phyloP scores from a whole-genome alignment of 192 early-diverging fungal species.

The Coemansia sp. region DNA sequence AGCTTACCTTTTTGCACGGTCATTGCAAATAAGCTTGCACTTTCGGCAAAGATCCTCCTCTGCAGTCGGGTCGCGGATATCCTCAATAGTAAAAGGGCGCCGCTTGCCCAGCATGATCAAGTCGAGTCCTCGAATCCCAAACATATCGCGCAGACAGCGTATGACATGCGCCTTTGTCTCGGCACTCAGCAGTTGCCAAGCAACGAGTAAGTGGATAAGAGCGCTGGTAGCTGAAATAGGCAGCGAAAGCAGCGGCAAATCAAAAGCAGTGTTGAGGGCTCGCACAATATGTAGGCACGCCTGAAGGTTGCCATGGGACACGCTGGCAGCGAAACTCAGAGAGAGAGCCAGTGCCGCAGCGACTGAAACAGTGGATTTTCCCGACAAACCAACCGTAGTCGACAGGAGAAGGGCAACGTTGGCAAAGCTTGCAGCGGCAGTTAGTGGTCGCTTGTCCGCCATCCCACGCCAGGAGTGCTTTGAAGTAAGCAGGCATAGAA shows the following conservation, averaged over 20 bases:
- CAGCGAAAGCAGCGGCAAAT: neutral
- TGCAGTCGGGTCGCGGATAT: neutral
- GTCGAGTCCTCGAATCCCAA: neutral
- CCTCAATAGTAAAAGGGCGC: neutral
- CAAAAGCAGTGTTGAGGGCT: neutral
- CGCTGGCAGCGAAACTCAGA: neutral
- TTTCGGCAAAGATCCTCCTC: neutral
- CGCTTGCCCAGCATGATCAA: neutral
- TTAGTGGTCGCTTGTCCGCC: neutral
- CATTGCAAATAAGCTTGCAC: neutral
- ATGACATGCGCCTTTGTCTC: conserved; percentile 1
- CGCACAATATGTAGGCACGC: neutral
- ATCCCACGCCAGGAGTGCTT: too few relatives aligned
- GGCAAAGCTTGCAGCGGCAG: neutral
- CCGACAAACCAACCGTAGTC: neutral
- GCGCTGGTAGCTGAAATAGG: neutral
- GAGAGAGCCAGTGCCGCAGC: neutral
- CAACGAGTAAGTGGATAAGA: neutral
- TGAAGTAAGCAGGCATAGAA: too few relatives aligned
- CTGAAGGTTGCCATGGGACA: neutral
- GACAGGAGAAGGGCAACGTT: neutral
- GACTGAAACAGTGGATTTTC: neutral
- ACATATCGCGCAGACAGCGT: neutral
- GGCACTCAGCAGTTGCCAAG: neutral
- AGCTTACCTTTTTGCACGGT: neutral